Conservation (phyloP, 2,329 filamentous ascomycete genomes). For the Fusarium pseudograminearum region DNA sequence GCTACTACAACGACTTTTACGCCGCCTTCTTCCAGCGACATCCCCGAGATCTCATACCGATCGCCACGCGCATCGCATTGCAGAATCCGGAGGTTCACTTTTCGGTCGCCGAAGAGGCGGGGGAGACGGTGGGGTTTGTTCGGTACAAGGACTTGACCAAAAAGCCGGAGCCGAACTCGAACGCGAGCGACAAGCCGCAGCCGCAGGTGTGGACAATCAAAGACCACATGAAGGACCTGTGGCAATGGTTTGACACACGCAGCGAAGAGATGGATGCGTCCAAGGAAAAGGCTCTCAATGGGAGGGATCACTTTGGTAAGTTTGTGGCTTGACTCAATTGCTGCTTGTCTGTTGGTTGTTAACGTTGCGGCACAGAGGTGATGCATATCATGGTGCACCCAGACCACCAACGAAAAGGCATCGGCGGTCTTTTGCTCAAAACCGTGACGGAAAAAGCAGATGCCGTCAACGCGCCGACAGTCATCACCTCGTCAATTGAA, state of each 20-base stretch:
- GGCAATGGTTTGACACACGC: constrained; percentile 35
- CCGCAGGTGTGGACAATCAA: constrained; percentile 27
- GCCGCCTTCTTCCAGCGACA: constrained; percentile 38
- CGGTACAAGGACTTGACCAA: constrained; percentile 25
- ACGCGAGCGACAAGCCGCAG: background rate
- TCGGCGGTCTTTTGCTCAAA: constrained; percentile 32
- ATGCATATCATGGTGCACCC: constrained; percentile 45
- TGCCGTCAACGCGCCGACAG: constrained; percentile 7
- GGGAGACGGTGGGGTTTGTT: constrained; percentile 34
- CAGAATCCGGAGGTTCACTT: constrained; percentile 29
- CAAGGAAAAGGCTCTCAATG: constrained; percentile 32
- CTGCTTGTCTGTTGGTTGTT: background rate
- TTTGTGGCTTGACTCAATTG: constrained; percentile 4
- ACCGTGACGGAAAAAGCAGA: constrained; percentile 37
- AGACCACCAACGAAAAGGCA: constrained; percentile 38
- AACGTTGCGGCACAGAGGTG: constrained; percentile 26
- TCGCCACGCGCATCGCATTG: constrained; percentile 30
- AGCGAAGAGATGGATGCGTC: constrained; percentile 34
- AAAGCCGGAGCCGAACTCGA: constrained; percentile 26
- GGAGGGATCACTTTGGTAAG: constrained; percentile 35
- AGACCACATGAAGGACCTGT: constrained; percentile 38
- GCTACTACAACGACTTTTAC: constrained; percentile 41
- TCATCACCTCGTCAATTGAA: constrained; percentile 38
- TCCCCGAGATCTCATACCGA: constrained; percentile 32
- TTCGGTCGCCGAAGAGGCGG: constrained; percentile 36